phyloP scores from a whole-genome alignment of 2,329 filamentous ascomycete species.

The Fusarium haematococcum region DNA sequence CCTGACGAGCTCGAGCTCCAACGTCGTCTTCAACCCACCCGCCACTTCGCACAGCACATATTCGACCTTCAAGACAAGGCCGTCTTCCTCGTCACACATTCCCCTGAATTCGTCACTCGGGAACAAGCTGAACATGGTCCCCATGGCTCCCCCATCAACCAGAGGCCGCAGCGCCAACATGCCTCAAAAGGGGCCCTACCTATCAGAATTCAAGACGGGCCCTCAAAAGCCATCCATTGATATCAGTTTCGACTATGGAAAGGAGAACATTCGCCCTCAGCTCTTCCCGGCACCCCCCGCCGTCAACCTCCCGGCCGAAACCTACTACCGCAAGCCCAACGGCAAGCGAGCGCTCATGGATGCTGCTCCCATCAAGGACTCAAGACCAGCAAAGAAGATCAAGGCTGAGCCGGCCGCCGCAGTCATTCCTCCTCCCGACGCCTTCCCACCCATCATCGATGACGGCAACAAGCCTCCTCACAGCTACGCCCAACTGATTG shows the following conservation, averaged over 20 bases:
- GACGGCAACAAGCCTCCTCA: slow-evolving; percentile 90
- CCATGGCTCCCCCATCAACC: slow-evolving; percentile 73
- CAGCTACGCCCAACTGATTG: slow-evolving; percentile 95
- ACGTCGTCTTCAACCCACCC: slow-evolving; percentile 75
- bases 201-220: slow-evolving; percentile 70
- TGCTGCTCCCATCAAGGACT: slow-evolving; percentile 78
- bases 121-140: slow-evolving; percentile 74
- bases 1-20: slow-evolving; percentile 65
- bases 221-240: slow-evolving; percentile 65
- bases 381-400: slow-evolving; percentile 74
- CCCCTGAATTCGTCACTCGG: slow-evolving; percentile 66
- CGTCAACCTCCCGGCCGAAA: slow-evolving; percentile 64
- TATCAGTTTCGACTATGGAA: slow-evolving; percentile 56
- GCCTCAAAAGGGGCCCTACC: slow-evolving; percentile 73
- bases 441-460: slow-evolving; percentile 86
- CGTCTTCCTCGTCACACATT: slow-evolving; percentile 70
- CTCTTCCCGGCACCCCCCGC: slow-evolving; percentile 61
- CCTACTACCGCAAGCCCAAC: slow-evolving; percentile 64
- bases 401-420: slow-evolving; percentile 63
- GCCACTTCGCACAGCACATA: slow-evolving; percentile 63
- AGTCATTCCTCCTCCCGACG: slow-evolving; percentile 74
- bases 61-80: slow-evolving; percentile 77
- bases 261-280: slow-evolving; percentile 68
- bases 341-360: slow-evolving; percentile 77
- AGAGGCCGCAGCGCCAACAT: slow-evolving; percentile 72